Base-by-base conservation (phyloP, 164 flowering plant species). In the Macadamia integrifolia region DNA sequence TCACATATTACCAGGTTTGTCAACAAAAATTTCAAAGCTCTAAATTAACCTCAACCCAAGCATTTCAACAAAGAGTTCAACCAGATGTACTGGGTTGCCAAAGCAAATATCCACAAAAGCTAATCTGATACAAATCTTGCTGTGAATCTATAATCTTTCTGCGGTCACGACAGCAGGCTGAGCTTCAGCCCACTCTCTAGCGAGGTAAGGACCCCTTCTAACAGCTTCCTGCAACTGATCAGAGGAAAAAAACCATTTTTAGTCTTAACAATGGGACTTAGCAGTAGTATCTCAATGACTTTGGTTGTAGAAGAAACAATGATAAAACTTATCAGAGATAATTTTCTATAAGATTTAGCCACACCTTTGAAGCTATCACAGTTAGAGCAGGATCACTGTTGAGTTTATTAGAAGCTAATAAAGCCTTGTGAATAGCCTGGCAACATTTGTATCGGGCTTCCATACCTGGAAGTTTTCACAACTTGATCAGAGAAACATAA, bases 391-490 rank as follows among this genome's bases (percentile, higher is more conserved):
- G 81, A 60, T 89, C 89, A 70, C 73, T 72, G 40, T 31, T 35
- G 29, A 77, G 82, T 68, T 71, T 75, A 59, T 59, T 74, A 12
- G 91, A 83, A 29, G 79, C 74, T 23, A 67, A 46, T 52, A 91
- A 74, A 43, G 87, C 83, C 74, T 70, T 76, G 72, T 74, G 70
- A 57, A 91, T 82, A n/a, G 93, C 86, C 68, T 72, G 72, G 79
- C 97, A 93, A 67, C 97, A 91, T n/a, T 74, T 82, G 66, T 87
- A 80, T 72, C 90, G 84, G 66, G 84, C 86, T 76, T 91, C 98
- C 98, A 93, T 91, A 44, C 91, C 98, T 93, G 78, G 35, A 74
- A 73, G 31, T 29, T 23, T n/a, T 6, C 12, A 1, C 9, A 1
- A 8, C 12, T 46, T 46, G 50, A 46, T 35, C 40, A 35, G 40